Base-by-base conservation (phyloP, 805 yeast genomes). In the Nakazawaea anatomiae region DNA sequence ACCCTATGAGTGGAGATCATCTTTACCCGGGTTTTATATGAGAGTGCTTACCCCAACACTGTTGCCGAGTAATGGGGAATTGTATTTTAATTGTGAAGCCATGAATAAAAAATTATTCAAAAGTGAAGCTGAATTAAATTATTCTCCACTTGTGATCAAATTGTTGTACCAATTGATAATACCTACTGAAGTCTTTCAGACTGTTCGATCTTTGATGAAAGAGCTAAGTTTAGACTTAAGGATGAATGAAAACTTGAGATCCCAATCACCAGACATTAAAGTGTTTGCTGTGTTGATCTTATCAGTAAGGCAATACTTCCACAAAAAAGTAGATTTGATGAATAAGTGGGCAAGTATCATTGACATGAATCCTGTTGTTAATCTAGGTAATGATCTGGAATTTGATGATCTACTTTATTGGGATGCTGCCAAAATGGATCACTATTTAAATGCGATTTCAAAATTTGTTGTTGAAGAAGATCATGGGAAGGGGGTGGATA, bases 381-480 rank as follows among this genome's bases (percentile, higher is more conserved):
- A 53, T 54, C 4, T 49, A 43, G 46, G 61, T 53, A 41, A 62
- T 59, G 1, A 61, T 68, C 1, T 39, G 8, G 58, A 62, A 2
- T 66, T 67, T 8, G 50, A 62, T 5, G 73, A 73, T 12, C 58
- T 82, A 4, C 46, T 72, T 9, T 60, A 64, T 11, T 80, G 89
- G 85, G 66, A 71, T 41, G 73, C 74, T n/a, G 58, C 59, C 2
- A 68, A 76, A 50, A 69, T 74, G 3, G 70, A 70, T 4, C 62
- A 69, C 30, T 85, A 81, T 61, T 61, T 82, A 30, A 67, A 73
- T 27, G 79, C 85, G 81, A 71, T 77, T 47, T 65, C 71, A 47
- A 69, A 62, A 61, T 39, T 46, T 71, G 11, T 55, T 63, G 63
- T 66, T 18, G 63, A 63, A 45, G 59, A 69, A 46, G 59, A 69